Percentiles rank a stretch among this genome's conserved stretches.
Evolutionary conservation across 768 basidiomycete species (phyloP).

Genomic region (Stropharia rugosoannulata): DNA sequence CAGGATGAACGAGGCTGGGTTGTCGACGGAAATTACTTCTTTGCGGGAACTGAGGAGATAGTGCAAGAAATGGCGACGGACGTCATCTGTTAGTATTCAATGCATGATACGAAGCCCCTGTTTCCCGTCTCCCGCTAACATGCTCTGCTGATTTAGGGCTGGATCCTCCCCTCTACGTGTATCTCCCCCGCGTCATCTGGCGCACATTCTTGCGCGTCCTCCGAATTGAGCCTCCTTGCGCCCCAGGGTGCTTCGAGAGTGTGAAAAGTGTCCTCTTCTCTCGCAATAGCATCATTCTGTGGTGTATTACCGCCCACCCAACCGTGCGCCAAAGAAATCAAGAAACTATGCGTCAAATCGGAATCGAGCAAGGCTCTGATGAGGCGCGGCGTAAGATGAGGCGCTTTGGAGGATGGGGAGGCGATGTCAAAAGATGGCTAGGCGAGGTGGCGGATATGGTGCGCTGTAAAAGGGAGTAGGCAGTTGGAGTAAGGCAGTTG

Average conservation of each 20-base stretch:
- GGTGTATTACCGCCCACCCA: conserved; percentile 45
- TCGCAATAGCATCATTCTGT: conserved; percentile 49
- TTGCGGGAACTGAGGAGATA: conserved; percentile 24
- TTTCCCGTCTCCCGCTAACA: background rate
- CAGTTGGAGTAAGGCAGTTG: too few relatives aligned
- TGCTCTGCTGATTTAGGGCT: conserved; percentile 45
- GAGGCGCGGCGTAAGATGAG: conserved; percentile 36
- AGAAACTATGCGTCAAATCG: conserved; percentile 30
- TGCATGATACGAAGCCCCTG: background rate
- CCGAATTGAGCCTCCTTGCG: conserved; percentile 35
- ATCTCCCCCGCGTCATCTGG: conserved; percentile 56
- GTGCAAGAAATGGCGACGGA: conserved; percentile 44
- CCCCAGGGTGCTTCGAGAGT: conserved; percentile 47
- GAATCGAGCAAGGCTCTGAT: conserved; percentile 30
- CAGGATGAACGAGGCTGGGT: conserved; percentile 45
- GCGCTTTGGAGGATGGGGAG: conserved; percentile 51
- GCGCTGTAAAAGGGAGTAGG: background rate
- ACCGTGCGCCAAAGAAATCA: conserved; percentile 22
- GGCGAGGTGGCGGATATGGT: conserved; percentile 30
- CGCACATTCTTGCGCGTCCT: conserved; percentile 53
- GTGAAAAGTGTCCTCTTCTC: conserved; percentile 43
- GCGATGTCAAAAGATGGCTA: conserved; percentile 42
- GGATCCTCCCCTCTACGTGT: conserved; percentile 60
- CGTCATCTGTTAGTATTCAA: conserved; percentile 43
- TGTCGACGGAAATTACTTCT: conserved; percentile 47